Base-by-base conservation (phyloP, 768 basidiomycete species). In the Termitomyces sp. region DNA sequence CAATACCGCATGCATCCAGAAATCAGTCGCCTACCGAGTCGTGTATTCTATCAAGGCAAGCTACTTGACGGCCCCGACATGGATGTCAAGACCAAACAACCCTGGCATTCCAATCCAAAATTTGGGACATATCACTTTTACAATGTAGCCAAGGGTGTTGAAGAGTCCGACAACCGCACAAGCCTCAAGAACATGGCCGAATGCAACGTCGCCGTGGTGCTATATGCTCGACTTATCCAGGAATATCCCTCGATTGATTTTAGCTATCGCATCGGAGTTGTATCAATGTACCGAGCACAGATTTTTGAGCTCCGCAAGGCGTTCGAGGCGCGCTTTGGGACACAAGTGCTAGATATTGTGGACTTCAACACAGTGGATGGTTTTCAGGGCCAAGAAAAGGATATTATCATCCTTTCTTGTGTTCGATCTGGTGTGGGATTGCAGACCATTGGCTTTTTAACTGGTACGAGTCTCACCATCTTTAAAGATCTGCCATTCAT, bases 1-100 rank as follows among this genome's bases (percentile, higher is more conserved):
- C 97, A 99, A 74, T 99, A 99, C 68, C 95, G 97, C 62, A 99
- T 99, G 97, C 95, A 99, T 68, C 96, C 96, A 1, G 87, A 92
- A 51, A 98, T 98, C 67, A 96, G 94, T 60, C 77, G 77, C 50
- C 81, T 99, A 17, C 97, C 97, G 0, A 97, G 95, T 58, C 79
- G 78, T 45, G 72, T 94, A 2, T 99, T 99, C 73, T 99, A 99
- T 68, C 74, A 86, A 53, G 84, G 86, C 7, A 78, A 82, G 35
- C 75, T 99, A 10, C 74, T 82, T 43, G 93, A 99, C 68, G 97
- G 97, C 1, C 94, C 93, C 3, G 81, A 82, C 47, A 98, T 99
- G 95, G 88, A 77, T 10, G 62, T 65, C 41, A 92, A 93, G 70
- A 98, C 96, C 0, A 72, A 73, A 31, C 87, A 89, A 60, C 82